Evolutionary conservation across 345 rosid species (phyloP).

Genomic region (Linum tenue): DNA sequence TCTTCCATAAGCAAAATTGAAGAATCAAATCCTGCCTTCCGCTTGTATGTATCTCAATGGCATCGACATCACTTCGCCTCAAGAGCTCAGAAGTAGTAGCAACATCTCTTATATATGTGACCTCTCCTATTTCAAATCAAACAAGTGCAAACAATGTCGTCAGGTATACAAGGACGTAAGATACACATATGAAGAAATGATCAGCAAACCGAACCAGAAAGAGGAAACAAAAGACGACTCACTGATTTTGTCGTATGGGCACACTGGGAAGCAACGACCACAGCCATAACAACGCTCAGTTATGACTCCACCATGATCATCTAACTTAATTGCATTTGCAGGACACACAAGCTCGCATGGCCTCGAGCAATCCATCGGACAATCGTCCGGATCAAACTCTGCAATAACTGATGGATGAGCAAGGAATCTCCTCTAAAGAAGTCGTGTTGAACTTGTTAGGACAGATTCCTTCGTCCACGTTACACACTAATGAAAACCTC

Average conservation of each 20-base stretch:
- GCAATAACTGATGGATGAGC: background rate
- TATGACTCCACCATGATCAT: conserved; percentile 41
- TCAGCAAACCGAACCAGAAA: background rate
- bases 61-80: conserved; percentile 36
- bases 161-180: background rate
- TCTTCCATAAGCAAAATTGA: background rate
- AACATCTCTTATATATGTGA: conserved; percentile 41
- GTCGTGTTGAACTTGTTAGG: too few relatives aligned
- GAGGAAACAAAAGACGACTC: conserved; percentile 8
- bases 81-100: conserved; percentile 41
- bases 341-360: conserved; percentile 54
- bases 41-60: conserved; percentile 55
- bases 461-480: too few relatives aligned
- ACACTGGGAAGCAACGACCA: conserved; percentile 52
- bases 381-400: conserved; percentile 53
- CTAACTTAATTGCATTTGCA: conserved; percentile 42
- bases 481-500: too few relatives aligned
- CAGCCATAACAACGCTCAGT: conserved; percentile 57
- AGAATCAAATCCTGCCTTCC: conserved; percentile 30
- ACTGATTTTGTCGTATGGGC: conserved; percentile 59
- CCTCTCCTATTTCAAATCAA: conserved; percentile 25
- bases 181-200: background rate
- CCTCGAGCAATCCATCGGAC: conserved; percentile 48
- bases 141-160: background rate
- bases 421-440: too few relatives aligned